Evolutionary conservation across 2,329 filamentous ascomycete genomes (phyloP).

Genomic region (Clonostachys chloroleuca): DNA sequence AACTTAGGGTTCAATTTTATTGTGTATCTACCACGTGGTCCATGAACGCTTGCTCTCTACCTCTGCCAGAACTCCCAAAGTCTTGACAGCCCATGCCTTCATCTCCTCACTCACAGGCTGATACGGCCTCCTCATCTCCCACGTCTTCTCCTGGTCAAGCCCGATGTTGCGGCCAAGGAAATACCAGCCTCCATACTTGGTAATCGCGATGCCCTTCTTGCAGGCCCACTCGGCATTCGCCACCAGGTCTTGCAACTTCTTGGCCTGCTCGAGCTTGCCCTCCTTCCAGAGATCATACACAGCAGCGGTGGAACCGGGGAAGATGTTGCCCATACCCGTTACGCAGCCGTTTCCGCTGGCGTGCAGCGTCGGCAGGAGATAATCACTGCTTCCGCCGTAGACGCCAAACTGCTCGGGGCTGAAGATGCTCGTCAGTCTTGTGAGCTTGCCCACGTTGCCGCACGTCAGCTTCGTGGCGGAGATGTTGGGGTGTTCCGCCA

Average conservation of each 20-base stretch:
- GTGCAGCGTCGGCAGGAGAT: conserved; percentile 31
- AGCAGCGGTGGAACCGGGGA: conserved; percentile 32
- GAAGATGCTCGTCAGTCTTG: conserved; percentile 43
- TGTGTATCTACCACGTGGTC: background rate
- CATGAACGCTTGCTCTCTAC: conserved; percentile 13
- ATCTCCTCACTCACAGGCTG: conserved; percentile 25
- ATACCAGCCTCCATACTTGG: conserved; percentile 39
- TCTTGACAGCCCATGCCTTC: conserved; percentile 35
- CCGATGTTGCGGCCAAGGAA: conserved; percentile 32
- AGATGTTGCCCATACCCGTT: conserved; percentile 40
- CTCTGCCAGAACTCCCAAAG: conserved; percentile 27
- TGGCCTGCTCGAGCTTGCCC: conserved; percentile 28
- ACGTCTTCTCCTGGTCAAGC: conserved; percentile 21
- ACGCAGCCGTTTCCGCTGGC: conserved; percentile 35
- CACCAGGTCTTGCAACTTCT: conserved; percentile 31
- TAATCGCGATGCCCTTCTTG: conserved; percentile 40
- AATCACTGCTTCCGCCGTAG: conserved; percentile 37
- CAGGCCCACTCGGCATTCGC: conserved; percentile 45
- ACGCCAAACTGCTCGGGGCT: conserved; percentile 31
- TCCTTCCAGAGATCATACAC: conserved; percentile 34
- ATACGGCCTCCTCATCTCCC: conserved; percentile 38
- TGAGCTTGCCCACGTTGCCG: conserved; percentile 65
- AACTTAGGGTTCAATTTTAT: too few species aligned
- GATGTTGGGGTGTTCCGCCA: conserved; percentile 61
- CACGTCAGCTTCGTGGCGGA: conserved; percentile 65